A percentile compares a stretch with the other conserved stretches of the same genome.
phyloP scores from a whole-genome alignment of 1,139 yeast species.

The Nakaseomyces delphensis region DNA sequence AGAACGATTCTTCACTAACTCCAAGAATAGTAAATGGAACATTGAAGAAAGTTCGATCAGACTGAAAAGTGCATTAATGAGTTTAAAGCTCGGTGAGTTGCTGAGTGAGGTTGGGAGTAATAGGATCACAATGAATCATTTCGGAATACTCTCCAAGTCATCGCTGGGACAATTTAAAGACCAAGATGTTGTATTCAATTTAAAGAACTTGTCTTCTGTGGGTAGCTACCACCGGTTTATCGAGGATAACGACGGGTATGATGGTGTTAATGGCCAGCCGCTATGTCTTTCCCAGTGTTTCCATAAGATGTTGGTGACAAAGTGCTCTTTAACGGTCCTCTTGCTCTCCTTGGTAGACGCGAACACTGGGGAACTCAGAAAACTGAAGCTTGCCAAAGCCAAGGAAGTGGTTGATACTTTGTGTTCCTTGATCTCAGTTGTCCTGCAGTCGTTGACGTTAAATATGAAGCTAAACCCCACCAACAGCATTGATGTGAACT shows the following conservation, averaged over 20 bases:
- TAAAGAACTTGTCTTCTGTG: slow-evolving; percentile 1
- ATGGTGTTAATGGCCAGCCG: slow-evolving; percentile 4
- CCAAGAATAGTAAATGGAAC: slow-evolving; percentile 19
- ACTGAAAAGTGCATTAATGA: slow-evolving; percentile 18
- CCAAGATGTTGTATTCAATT: not conserved
- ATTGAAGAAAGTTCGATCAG: slow-evolving; percentile 22
- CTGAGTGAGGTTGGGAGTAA: slow-evolving; percentile 22
- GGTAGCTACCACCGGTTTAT: slow-evolving; percentile 1
- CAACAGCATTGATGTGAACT: slow-evolving; percentile 25
- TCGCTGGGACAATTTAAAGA: not conserved
- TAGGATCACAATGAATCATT: slow-evolving; percentile 14
- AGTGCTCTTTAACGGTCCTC: slow-evolving; percentile 17
- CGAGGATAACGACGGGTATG: slow-evolving; percentile 7
- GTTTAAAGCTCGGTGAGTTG: slow-evolving; percentile 23
- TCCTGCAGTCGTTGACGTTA: slow-evolving; percentile 20
- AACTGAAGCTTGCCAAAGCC: slow-evolving; percentile 8
- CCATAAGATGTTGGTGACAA: slow-evolving; percentile 17
- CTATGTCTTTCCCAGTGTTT: slow-evolving; percentile 15
- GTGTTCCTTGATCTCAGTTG: slow-evolving; percentile 19
- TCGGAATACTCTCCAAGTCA: slow-evolving; percentile 7
- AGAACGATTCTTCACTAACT: slow-evolving; percentile 15
- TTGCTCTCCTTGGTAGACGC: slow-evolving; percentile 16
- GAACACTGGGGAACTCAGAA: slow-evolving; percentile 7
- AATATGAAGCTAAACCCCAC: slow-evolving; percentile 26
- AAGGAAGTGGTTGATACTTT: slow-evolving; percentile 17